Percentiles rank a stretch among this genome's conserved stretches.
phyloP scores from a whole-genome alignment of 176 grass and related monocot genomes.

The Oryza brachyantha region DNA sequence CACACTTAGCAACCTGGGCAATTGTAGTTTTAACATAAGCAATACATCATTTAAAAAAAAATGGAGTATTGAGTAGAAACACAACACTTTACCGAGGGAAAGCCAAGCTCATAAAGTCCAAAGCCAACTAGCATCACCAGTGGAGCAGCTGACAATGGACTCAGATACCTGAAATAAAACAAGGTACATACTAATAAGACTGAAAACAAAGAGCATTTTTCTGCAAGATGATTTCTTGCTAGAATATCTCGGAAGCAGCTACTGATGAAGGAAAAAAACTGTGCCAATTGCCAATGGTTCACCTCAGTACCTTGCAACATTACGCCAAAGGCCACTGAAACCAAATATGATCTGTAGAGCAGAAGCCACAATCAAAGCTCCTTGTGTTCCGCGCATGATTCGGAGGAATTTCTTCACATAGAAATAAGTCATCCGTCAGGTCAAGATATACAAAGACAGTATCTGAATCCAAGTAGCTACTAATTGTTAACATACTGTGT shows the following conservation, averaged over 20 bases:
- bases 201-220: neutral
- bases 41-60: neutral
- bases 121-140: constrained; percentile 75
- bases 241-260: neutral
- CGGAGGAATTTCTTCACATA: constrained; percentile 79
- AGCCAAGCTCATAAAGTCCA: constrained; percentile 96
- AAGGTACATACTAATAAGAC: neutral
- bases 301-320: constrained; percentile 74
- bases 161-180: constrained; percentile 71
- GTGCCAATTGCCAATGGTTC: neutral
- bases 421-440: constrained; percentile 27
- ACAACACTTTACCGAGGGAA: constrained; percentile 65
- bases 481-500: constrained; percentile 46
- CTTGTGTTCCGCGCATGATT: constrained; percentile 97
- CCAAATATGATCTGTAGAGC: constrained; percentile 95
- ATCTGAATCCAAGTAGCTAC: neutral
- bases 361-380: constrained; percentile 92
- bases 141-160: constrained; percentile 87
- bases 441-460: constrained; percentile 22
- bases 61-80: constrained; percentile 16
- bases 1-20: constrained; percentile 88
- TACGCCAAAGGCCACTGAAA: constrained; percentile 98
- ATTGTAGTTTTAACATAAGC: constrained; percentile 30
- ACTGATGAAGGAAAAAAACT: constrained; percentile 10
- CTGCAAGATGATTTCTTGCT: constrained; percentile 15